Evolutionary conservation across 2,329 filamentous ascomycete species (phyloP).

Genomic region (Neodidymelliopsis sp.): DNA sequence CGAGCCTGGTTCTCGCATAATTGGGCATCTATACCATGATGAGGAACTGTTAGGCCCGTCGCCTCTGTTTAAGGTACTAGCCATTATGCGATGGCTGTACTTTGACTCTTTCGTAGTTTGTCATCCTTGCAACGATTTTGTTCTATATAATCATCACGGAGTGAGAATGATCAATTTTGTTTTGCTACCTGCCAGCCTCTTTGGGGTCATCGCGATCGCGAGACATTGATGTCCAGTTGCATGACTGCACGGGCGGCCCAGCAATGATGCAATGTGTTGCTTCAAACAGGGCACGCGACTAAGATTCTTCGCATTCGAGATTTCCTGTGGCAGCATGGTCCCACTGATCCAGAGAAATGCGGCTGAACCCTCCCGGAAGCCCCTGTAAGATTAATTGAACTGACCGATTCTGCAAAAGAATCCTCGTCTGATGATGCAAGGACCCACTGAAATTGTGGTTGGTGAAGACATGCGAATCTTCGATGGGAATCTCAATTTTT

Average conservation of each 20-base stretch:
- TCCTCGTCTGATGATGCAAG: slow-evolving; percentile 18
- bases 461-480: slow-evolving; percentile 16
- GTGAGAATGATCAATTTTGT: too few species aligned
- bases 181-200: background rate
- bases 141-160: too few species aligned
- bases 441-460: slow-evolving; percentile 13
- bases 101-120: background rate
- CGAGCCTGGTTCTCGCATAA: slow-evolving; percentile 49
- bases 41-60: too few species aligned
- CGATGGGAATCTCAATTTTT: slow-evolving; percentile 15
- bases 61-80: background rate
- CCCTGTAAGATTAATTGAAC: slow-evolving; percentile 10
- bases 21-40: slow-evolving; percentile 45
- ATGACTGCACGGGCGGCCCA: background rate
- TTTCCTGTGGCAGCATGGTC: background rate
- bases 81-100: background rate
- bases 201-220: slow-evolving; percentile 1
- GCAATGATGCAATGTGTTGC: slow-evolving; percentile 17
- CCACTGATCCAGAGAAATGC: slow-evolving; percentile 14
- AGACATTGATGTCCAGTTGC: background rate
- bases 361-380: slow-evolving; percentile 8
- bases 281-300: slow-evolving; percentile 3
- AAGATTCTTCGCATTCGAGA: background rate
- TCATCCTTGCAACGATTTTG: too few species aligned
- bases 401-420: slow-evolving; percentile 7